These are phyloP conservation scores for Polygonum maritimum DNA, from an alignment of 148 eudicot species.

Conservation along the genomic window DNA sequence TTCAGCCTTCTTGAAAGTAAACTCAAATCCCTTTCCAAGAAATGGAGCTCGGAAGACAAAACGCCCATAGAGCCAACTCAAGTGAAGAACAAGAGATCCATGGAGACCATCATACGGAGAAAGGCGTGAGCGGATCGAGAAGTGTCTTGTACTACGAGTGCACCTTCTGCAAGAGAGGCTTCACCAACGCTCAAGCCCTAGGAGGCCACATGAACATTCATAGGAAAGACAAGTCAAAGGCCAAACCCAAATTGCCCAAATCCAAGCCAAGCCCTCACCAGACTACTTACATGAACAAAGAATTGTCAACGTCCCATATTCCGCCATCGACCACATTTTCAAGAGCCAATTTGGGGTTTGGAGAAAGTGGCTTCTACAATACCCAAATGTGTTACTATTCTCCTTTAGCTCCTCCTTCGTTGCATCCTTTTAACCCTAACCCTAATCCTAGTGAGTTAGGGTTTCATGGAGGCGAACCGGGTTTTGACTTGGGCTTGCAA, in stretches of 20 bases:
- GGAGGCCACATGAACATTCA: conserved; percentile 14
- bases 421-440: not conserved
- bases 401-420: not conserved
- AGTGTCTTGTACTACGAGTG: not conserved
- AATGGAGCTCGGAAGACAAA: not conserved
- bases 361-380: not conserved
- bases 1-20: not conserved
- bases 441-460: not conserved
- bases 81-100: not conserved
- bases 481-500: conserved; percentile 3
- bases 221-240: conserved; percentile 1
- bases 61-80: not conserved
- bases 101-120: not conserved
- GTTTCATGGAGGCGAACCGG: not conserved
- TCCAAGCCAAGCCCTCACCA: not conserved
- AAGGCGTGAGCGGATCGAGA: not conserved
- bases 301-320: too few relatives aligned
- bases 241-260: not conserved
- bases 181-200: conserved; percentile 10
- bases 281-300: not conserved
- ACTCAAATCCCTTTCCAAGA: not conserved
- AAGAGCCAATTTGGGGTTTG: not conserved
- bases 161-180: conserved; percentile 14
- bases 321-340: not conserved
- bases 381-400: not conserved